A percentile compares a stretch with the other conserved stretches of the same genome.
Conservation (phyloP, 2,329 filamentous ascomycete species). For the Ceratocystiopsis brevicomis region DNA sequence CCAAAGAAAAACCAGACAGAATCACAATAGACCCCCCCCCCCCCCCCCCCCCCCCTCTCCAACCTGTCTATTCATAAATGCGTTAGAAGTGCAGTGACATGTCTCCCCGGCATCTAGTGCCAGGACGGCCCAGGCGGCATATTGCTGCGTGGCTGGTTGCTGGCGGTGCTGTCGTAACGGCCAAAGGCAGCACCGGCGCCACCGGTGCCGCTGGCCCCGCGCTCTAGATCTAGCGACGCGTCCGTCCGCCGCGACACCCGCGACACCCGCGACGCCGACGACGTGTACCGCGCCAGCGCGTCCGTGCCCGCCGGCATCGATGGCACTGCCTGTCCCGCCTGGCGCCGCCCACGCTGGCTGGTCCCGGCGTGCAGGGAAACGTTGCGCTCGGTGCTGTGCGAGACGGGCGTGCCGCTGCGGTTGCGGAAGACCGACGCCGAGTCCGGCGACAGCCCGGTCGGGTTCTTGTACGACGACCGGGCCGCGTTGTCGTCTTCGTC, state of each 20-base stretch:
- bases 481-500: slow-evolving; percentile 17
- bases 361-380: no score
- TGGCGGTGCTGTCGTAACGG: not conserved
- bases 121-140: no score
- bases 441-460: slow-evolving; percentile 1
- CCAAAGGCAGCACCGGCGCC: not conserved
- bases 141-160: not conserved
- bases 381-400: slow-evolving; percentile 7
- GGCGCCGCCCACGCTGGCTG: slow-evolving; percentile 28
- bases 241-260: slow-evolving; percentile 5
- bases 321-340: slow-evolving; percentile 27
- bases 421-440: not conserved
- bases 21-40: no score
- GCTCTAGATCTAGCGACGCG: slow-evolving; percentile 23
- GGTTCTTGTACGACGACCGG: slow-evolving; percentile 17
- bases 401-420: slow-evolving; percentile 1
- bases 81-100: no score
- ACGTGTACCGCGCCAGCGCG: slow-evolving; percentile 12
- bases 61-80: no score
- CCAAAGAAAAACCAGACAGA: not conserved
- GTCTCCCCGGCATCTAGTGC: no score
- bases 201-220: not conserved
- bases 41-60: no score
- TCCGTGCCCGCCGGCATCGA: slow-evolving; percentile 14
- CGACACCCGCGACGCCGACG: slow-evolving; percentile 11